These are phyloP conservation scores for Blastomyces silverae DNA, from an alignment of 2,329 filamentous ascomycete species.

Conservation along the genomic window DNA sequence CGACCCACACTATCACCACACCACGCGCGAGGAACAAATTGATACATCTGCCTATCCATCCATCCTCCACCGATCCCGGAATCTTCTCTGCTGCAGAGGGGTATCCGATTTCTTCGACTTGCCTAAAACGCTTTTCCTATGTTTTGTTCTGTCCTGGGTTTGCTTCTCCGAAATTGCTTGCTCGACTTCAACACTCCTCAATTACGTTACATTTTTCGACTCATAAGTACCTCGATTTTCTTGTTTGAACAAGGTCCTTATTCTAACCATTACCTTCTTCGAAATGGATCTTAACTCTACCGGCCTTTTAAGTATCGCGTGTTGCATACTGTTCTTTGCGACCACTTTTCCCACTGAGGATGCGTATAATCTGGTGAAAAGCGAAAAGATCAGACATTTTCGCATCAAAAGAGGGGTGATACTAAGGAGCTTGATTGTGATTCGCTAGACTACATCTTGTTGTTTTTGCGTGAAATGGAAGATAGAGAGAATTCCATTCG, in stretches of 20 bases:
- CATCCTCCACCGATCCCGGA: constrained; percentile 3
- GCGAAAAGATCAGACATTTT: background rate
- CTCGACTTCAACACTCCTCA: background rate
- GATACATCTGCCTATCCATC: background rate
- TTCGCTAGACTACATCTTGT: background rate
- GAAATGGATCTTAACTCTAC: background rate
- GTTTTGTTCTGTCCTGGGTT: constrained; percentile 10
- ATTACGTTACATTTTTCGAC: background rate
- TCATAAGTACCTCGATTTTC: background rate
- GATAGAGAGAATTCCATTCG: background rate
- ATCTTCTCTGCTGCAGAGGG: background rate
- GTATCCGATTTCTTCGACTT: constrained; percentile 5
- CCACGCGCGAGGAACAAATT: background rate
- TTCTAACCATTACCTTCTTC: background rate
- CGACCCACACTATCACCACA: background rate
- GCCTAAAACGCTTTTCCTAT: background rate
- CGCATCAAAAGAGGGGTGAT: background rate
- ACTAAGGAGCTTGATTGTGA: background rate
- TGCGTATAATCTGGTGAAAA: background rate
- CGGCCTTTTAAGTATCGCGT: background rate
- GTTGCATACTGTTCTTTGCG: background rate
- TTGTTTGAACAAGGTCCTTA: background rate
- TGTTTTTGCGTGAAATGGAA: background rate
- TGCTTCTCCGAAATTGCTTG: constrained; percentile 2
- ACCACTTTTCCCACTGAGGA: background rate